A percentile compares a stretch with the other conserved stretches of the same genome.
phyloP scores from a whole-genome alignment of 257 asterid species.

The Ballota nigra region DNA sequence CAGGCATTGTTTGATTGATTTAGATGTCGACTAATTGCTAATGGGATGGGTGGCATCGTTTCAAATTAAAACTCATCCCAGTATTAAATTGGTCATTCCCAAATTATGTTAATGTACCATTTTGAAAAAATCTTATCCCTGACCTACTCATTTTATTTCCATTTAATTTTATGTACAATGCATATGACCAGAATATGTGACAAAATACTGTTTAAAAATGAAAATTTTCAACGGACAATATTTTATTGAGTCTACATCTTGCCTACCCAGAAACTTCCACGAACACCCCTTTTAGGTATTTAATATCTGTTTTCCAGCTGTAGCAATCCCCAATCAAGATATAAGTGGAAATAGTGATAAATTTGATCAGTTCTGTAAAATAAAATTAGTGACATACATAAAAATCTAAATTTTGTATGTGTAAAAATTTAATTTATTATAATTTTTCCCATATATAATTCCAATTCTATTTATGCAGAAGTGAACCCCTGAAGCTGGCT shows the following conservation, averaged over 20 bases:
- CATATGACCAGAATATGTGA: neutral
- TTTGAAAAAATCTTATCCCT: no score
- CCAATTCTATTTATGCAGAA: constrained; percentile 1
- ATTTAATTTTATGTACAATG: neutral
- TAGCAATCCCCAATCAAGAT: neutral
- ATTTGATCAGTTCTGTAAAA: no score
- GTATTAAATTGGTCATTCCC: neutral
- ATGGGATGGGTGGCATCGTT: no score
- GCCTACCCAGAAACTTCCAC: neutral
- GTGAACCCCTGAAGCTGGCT: neutral
- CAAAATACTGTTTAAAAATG: neutral
- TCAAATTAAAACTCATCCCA: no score
- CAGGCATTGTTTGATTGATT: neutral
- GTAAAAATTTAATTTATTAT: no score
- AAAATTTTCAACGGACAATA: neutral
- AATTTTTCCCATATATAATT: no score
- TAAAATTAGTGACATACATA: no score
- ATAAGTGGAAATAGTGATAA: no score
- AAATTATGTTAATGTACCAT: no score
- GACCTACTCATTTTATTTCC: no score
- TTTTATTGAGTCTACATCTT: neutral
- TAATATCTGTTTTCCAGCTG: neutral
- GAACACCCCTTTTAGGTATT: neutral
- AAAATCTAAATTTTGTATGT: no score
- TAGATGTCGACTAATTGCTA: no score